phyloP scores from a whole-genome alignment of 2,329 filamentous ascomycete species.

The Aspergillus sp. region DNA sequence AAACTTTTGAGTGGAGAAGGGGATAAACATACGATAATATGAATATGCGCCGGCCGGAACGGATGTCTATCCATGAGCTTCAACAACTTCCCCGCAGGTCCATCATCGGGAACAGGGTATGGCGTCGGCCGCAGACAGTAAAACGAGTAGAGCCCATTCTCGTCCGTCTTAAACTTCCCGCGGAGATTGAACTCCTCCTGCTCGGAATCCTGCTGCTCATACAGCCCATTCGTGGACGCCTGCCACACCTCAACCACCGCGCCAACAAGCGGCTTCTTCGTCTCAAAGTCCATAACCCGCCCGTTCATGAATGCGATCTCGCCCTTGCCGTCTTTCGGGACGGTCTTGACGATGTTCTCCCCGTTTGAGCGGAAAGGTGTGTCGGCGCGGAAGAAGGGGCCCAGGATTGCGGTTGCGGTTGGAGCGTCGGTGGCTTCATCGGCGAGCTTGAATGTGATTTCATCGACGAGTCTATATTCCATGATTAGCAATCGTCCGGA shows the following conservation, averaged over 20 bases:
- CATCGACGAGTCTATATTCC: conserved; percentile 62
- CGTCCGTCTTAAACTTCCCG: conserved; percentile 68
- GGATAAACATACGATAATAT: conserved; percentile 52
- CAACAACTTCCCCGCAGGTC: conserved; percentile 59
- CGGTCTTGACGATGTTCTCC: conserved; percentile 58
- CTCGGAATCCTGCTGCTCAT: conserved; percentile 71
- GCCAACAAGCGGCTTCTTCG: conserved; percentile 62
- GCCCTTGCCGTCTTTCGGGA: conserved; percentile 41
- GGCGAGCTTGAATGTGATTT: conserved; percentile 71
- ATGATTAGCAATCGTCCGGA: too few relatives aligned
- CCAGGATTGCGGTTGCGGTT: conserved; percentile 77
- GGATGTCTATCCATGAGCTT: conserved; percentile 61
- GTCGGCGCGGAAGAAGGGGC: conserved; percentile 78
- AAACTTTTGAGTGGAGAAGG: neutral
- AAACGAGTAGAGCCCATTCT: conserved; percentile 62
- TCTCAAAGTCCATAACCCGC: conserved; percentile 56
- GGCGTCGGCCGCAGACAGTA: conserved; percentile 62
- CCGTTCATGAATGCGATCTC: conserved; percentile 67
- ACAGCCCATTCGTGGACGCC: conserved; percentile 69
- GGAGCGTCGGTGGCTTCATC: conserved; percentile 54
- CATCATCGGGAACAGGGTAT: conserved; percentile 58
- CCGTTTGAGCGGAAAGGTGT: conserved; percentile 71
- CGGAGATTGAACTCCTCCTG: conserved; percentile 74
- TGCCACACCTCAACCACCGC: conserved; percentile 78
- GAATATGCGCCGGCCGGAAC: conserved; percentile 63